Evolutionary conservation across 2,329 filamentous ascomycete genomes (phyloP), one percentile per base, ranked within the genome.

Genomic region (Neoarthrinium moseri): DNA sequence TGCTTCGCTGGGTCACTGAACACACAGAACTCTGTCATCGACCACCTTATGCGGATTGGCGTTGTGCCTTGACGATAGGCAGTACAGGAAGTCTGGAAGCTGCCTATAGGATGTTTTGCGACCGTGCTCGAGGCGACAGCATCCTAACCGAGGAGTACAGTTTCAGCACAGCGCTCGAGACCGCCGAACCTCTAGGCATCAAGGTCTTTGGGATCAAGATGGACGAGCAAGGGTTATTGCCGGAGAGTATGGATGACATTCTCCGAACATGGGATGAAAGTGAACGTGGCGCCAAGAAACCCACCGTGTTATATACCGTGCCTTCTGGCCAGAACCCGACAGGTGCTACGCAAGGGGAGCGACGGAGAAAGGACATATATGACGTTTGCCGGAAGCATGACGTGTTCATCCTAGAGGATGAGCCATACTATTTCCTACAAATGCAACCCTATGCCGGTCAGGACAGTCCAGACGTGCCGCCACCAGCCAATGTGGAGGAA

Each of bases 371-470:
- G 53, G 86, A 82, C 18, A 75, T 96, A 36, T 96, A 96, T 68
- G 74, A 74, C 27, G 78, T 95, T 12, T 87, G 86, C 24, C 85
- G 86, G 63, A 90, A 89, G 69, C 89, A 96, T 66, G 88, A 96
- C 61, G 60, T 96, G 32, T 87, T 81, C 70, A 91, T 96, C 61
- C 72, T 96, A 55, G 91, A 96, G 70, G 91, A 96, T 62, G 91
- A 96, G 64, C 91, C 91, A 2, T 96, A 96, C 71, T 96, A 95
- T 69, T 96, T 92, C 71, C 75, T 96, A 27, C 91, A 96, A 67
- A 89, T 91, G 86, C 82, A 88, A 56, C 82, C 86, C 0, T 92
- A 91, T 67, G 76, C 76, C 2, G 76, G 80, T 12, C 68, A 74
- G 24, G 65, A 75, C 52, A 67, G 73, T 13, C 65, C 77, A 0